Evolutionary conservation across 352 stramenopile genomes (phyloP).

Genomic region (Phytopythium litorale): DNA sequence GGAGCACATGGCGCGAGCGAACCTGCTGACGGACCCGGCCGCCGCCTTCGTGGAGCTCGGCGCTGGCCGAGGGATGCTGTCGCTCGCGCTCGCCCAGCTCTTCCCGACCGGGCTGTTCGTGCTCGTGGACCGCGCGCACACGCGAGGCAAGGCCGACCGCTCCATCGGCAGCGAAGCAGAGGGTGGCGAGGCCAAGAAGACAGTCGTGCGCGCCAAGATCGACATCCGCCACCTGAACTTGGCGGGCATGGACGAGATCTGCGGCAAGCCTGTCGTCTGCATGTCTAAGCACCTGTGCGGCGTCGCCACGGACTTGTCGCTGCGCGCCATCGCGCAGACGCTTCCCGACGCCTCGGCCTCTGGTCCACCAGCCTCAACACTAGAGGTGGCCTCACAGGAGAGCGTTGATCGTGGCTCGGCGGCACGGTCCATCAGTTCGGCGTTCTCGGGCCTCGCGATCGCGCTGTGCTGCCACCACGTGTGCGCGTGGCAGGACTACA

Average conservation of each 20-base stretch:
- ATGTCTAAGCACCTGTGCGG: constrained; percentile 88
- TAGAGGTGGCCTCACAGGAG: background rate
- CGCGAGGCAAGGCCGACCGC: constrained; percentile 69
- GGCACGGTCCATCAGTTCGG: constrained; percentile 19
- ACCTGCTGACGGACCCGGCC: constrained; percentile 36
- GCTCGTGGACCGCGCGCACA: constrained; percentile 71
- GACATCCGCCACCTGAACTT: constrained; percentile 85
- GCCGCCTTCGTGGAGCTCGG: constrained; percentile 70
- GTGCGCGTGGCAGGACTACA: constrained; percentile 72
- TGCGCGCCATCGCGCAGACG: constrained; percentile 61
- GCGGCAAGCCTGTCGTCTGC: constrained; percentile 49
- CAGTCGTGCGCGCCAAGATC: constrained; percentile 68
- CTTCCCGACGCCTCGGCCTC: constrained; percentile 15
- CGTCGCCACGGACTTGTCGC: constrained; percentile 75
- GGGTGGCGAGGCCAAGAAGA: constrained; percentile 13
- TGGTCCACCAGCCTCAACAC: background rate
- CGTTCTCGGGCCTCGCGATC: constrained; percentile 57
- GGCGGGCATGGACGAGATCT: constrained; percentile 50
- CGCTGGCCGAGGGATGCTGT: constrained; percentile 74
- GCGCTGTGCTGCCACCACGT: constrained; percentile 82
- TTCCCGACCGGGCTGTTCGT: constrained; percentile 61
- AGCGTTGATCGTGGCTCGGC: background rate
- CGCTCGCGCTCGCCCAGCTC: constrained; percentile 66
- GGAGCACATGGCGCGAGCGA: constrained; percentile 61
- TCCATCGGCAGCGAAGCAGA: constrained; percentile 47